Base-by-base conservation (phyloP, 2,329 filamentous ascomycete genomes). In the Trichophyton equinum region DNA sequence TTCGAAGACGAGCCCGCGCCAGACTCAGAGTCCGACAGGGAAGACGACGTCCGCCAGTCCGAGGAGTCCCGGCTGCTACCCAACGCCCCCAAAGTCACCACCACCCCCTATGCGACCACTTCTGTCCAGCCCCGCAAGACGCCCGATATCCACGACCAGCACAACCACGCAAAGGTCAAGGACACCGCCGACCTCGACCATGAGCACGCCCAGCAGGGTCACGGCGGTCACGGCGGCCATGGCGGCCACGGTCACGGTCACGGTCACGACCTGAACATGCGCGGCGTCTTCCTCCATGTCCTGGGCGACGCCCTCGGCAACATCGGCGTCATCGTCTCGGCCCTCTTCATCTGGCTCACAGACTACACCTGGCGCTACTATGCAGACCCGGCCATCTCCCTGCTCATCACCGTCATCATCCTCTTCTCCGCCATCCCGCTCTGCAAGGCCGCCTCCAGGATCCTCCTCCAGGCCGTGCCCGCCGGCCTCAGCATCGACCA, bases 381-480 rank as follows among this genome's bases (percentile, higher is more conserved):
- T 71, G 87, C 89, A 49, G 94, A 99, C 71, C 94, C 94, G 0
- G 83, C 85, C 18, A 92, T 99, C 62, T 99, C 94, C 0, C 83
- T 99, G 15, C 82, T 97, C 74, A 99, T 99, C 74, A 96, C 94
- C 1, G 75, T 91, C 63, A 85, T 86, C 68, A 86, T 86, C 62
- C 79, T 86, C 47, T 68, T 65, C 56, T 78, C 77, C 13, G 78
- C 78, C 7, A 77, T 79, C 60, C 78, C 78, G 3, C 73, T 80
- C 30, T 79, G 78, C 72, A 78, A 78, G 67, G 78, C 78, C 13
- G 77, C 78, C 1, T 78, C 77, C 3, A 87, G 94, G 68, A 95
- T 99, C 61, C 82, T 99, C 13, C 82, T 99, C 0, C 94, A 99
- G 75, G 94, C 92, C 1, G 95, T 94, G 0, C 94, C 94, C 0